phyloP scores from a whole-genome alignment of 2,329 filamentous ascomycete genomes.

The Fusarium caatingaense region DNA sequence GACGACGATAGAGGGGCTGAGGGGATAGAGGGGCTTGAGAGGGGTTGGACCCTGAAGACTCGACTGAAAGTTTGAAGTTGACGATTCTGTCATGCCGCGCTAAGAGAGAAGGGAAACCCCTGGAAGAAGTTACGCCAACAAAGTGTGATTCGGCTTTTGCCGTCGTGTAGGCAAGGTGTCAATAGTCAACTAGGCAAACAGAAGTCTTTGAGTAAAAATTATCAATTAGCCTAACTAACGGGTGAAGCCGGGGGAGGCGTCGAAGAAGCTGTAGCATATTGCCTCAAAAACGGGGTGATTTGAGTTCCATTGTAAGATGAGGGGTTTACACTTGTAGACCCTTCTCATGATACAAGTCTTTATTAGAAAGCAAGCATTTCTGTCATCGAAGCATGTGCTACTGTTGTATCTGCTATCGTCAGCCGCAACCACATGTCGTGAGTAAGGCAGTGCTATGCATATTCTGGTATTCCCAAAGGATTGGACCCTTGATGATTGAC shows the following conservation, averaged over 20 bases:
- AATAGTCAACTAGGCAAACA: conserved; percentile 15
- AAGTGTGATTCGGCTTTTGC: conserved; percentile 12
- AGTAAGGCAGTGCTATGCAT: conserved; percentile 3
- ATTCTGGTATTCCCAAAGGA: conserved; percentile 10
- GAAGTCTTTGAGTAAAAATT: conserved; percentile 12
- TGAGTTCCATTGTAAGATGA: conserved; percentile 1
- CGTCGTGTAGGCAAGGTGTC: conserved; percentile 3
- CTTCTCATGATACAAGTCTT: conserved; percentile 1
- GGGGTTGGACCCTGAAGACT: conserved; percentile 25
- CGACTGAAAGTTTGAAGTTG: conserved; percentile 16
- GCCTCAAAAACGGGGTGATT: conserved; percentile 7
- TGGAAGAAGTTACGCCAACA: conserved; percentile 13
- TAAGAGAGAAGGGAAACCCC: conserved; percentile 30
- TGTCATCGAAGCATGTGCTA: neutral
- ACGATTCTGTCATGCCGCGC: conserved; percentile 15
- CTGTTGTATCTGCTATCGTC: neutral
- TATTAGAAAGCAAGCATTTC: conserved; percentile 3
- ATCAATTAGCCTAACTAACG: neutral
- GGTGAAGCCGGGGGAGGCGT: conserved; percentile 11
- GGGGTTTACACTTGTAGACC: neutral
- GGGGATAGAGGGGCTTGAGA: conserved; percentile 20
- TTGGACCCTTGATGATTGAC: conserved; percentile 28
- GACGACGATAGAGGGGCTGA: conserved; percentile 29
- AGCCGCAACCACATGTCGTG: neutral
- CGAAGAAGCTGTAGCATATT: conserved; percentile 17